Percentiles rank a stretch among this genome's conserved stretches.
Conservation (phyloP, 148 eudicot genomes). For the Fallopia convolvulus region DNA sequence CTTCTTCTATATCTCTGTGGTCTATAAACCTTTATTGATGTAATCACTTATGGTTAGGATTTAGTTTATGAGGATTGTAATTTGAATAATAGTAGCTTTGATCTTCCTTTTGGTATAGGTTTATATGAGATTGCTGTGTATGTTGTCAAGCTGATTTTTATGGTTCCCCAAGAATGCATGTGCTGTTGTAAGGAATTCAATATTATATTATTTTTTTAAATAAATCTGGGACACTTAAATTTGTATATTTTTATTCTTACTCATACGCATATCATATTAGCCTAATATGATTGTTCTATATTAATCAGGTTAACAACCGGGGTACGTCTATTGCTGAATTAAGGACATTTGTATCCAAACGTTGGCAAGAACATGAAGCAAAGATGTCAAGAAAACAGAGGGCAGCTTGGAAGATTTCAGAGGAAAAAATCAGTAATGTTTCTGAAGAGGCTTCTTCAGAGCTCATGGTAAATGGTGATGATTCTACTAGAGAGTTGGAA, state of each 20-base stretch:
- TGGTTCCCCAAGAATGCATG: background rate
- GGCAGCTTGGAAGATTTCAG: constrained; percentile 24
- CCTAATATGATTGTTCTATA: background rate
- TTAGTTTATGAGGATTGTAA: background rate
- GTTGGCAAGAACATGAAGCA: constrained; percentile 69
- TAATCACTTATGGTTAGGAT: background rate
- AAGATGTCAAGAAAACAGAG: constrained; percentile 37
- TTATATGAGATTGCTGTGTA: background rate
- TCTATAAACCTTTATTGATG: no score
- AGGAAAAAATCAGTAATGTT: constrained; percentile 19
- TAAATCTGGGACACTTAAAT: background rate
- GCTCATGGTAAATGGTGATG: constrained; percentile 19
- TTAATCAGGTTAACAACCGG: constrained; percentile 79
- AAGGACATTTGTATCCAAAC: constrained; percentile 69
- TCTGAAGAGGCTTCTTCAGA: constrained; percentile 21
- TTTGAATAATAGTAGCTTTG: background rate
- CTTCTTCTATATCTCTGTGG: no score
- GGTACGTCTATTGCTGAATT: constrained; percentile 90
- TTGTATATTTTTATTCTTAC: background rate
- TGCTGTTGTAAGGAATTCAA: background rate
- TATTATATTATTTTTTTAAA: background rate
- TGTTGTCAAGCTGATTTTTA: background rate
- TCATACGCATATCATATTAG: background rate
- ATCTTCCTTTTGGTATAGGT: background rate
- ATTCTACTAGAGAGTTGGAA: constrained; percentile 40